Percentiles rank a stretch among this genome's conserved stretches.
Evolutionary conservation across 306 rosid species (phyloP).

Genomic region (Carpinus viminea): DNA sequence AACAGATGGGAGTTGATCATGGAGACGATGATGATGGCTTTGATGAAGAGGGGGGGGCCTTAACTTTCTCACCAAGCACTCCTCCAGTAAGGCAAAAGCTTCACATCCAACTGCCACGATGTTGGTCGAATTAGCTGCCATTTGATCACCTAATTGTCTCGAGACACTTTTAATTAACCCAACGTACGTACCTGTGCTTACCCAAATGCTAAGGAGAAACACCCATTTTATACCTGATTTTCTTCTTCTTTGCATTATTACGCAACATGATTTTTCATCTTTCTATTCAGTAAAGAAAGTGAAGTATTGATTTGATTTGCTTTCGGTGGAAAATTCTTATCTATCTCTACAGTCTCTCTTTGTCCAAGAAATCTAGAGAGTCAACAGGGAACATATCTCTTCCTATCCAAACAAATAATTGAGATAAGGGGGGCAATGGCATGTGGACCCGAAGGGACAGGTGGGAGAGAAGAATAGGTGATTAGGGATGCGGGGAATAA

Average conservation of each 20-base stretch:
- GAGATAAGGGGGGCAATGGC: background rate
- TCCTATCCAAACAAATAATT: background rate
- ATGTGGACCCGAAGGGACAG: background rate
- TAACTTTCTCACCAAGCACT: background rate
- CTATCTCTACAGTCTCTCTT: background rate
- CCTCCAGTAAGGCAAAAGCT: slow-evolving; percentile 1
- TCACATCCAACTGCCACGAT: slow-evolving; percentile 1
- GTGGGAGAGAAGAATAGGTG: background rate
- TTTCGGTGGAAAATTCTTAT: background rate
- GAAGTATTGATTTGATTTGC: background rate
- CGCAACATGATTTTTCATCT: background rate
- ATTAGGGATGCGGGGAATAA: background rate
- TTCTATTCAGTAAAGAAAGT: background rate
- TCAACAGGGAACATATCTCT: background rate
- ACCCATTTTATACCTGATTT: background rate
- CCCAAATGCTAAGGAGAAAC: background rate
- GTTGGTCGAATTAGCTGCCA: background rate
- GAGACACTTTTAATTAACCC: background rate
- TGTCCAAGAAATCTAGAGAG: too few relatives aligned
- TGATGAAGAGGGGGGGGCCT: background rate
- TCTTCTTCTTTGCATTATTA: background rate
- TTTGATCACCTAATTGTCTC: background rate
- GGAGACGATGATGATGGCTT: background rate
- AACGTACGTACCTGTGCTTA: background rate
- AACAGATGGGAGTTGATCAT: background rate